Evolutionary conservation across 2,329 filamentous ascomycete species (phyloP).

Genomic region (Raffaelea ambrosiae): DNA sequence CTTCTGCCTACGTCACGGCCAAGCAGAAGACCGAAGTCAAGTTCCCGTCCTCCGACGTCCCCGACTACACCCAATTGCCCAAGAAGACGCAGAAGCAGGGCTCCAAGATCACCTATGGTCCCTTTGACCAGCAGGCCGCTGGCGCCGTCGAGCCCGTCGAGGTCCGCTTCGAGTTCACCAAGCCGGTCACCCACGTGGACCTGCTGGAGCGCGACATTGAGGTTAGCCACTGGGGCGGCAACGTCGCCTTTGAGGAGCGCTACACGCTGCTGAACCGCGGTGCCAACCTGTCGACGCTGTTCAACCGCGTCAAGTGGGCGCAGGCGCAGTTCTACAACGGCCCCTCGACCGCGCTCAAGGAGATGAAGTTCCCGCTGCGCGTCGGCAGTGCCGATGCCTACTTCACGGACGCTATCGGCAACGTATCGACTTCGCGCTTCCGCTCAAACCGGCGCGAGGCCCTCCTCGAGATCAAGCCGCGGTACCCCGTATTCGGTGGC

Average conservation of each 20-base stretch:
- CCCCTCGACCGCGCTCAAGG: constrained; percentile 69
- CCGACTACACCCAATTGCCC: constrained; percentile 74
- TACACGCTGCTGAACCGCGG: constrained; percentile 84
- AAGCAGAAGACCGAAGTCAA: constrained; percentile 99
- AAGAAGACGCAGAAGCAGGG: constrained; percentile 71
- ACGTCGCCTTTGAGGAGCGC: constrained; percentile 88
- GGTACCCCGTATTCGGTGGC: constrained; percentile 92
- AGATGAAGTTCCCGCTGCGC: constrained; percentile 70
- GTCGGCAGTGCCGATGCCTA: constrained; percentile 80
- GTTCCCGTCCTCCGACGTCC: constrained; percentile 66
- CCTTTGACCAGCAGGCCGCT: constrained; percentile 73
- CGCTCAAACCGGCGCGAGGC: constrained; percentile 68
- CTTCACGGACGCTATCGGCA: constrained; percentile 93
- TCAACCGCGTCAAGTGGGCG: constrained; percentile 71
- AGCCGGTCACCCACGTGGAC: constrained; percentile 73
- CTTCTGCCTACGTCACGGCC: constrained; percentile 72
- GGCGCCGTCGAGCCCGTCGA: constrained; percentile 63
- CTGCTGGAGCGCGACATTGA: constrained; percentile 84
- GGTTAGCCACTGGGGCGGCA: constrained; percentile 96
- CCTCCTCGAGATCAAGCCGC: constrained; percentile 81
- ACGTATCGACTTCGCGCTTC: constrained; percentile 90
- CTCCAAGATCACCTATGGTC: constrained; percentile 79
- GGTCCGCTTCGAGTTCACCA: constrained; percentile 92
- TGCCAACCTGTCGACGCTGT: constrained; percentile 65
- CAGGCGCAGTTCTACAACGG: constrained; percentile 67